phyloP scores from a whole-genome alignment of 2,329 filamentous ascomycete genomes.

The Pestalotiopsis sp. region DNA sequence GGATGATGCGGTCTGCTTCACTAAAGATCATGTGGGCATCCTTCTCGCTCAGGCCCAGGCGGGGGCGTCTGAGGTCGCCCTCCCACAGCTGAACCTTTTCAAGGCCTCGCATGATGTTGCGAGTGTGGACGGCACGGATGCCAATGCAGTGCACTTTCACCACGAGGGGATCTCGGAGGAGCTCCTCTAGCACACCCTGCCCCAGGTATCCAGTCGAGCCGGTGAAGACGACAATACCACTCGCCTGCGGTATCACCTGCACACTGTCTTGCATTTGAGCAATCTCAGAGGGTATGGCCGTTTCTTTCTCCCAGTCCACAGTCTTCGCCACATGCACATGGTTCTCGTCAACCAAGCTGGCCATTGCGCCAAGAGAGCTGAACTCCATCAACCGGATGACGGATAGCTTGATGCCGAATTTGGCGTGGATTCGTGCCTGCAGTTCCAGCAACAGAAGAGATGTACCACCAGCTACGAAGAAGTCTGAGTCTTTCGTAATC shows the following conservation, averaged over 20 bases:
- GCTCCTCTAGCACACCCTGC: background rate
- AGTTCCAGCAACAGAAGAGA: conserved; percentile 1
- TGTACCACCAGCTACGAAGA: conserved; percentile 3
- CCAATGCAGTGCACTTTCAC: background rate
- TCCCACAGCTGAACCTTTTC: background rate
- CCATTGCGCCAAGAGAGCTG: background rate
- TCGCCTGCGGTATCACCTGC: background rate
- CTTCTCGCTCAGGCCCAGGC: background rate
- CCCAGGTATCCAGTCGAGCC: background rate
- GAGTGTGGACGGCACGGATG: background rate
- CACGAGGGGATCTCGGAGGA: background rate
- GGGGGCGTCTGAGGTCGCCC: background rate
- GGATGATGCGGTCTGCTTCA: conserved; percentile 49
- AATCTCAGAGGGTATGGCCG: background rate
- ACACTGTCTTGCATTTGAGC: background rate
- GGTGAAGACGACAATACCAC: background rate
- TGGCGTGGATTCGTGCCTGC: background rate
- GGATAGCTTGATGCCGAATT: background rate
- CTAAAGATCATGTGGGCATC: background rate
- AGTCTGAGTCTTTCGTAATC: background rate
- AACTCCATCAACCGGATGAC: background rate
- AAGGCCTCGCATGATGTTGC: too few relatives aligned
- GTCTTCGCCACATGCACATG: background rate
- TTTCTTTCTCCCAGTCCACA: background rate
- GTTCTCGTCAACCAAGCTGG: background rate